These are phyloP conservation scores for Aspergillus ellipticus DNA, from an alignment of 495 filamentous ascomycete genomes.

Conservation along the genomic window DNA sequence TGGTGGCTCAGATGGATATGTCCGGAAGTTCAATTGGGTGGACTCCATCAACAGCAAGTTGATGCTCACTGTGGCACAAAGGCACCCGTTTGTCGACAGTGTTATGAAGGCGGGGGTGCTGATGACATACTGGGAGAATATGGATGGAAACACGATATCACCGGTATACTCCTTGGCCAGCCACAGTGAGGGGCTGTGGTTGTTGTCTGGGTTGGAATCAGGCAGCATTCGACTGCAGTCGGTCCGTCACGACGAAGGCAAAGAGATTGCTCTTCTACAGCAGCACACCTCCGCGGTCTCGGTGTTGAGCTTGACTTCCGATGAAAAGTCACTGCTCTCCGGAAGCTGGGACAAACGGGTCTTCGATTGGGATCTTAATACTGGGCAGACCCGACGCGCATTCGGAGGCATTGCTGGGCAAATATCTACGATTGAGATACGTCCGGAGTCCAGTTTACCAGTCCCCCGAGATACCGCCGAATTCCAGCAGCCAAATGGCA, in stretches of 20 bases:
- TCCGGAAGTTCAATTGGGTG: slow-evolving; percentile 92
- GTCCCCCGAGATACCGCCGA: slow-evolving; percentile 70
- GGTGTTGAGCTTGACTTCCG: slow-evolving; percentile 72
- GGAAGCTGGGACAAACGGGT: slow-evolving; percentile 96
- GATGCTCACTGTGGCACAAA: slow-evolving; percentile 89
- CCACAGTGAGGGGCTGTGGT: slow-evolving; percentile 85
- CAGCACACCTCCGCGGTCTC: slow-evolving; percentile 92
- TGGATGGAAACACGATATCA: slow-evolving; percentile 57
- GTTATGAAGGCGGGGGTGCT: slow-evolving; percentile 91
- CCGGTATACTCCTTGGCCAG: slow-evolving; percentile 93
- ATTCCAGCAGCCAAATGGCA: slow-evolving; percentile 54
- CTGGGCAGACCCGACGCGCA: slow-evolving; percentile 66
- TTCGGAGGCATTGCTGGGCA: slow-evolving; percentile 78
- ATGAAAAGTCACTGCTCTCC: slow-evolving; percentile 84
- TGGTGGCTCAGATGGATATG: slow-evolving; percentile 89
- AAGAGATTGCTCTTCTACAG: slow-evolving; percentile 72
- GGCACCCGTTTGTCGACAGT: slow-evolving; percentile 95
- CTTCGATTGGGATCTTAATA: slow-evolving; percentile 93
- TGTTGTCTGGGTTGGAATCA: slow-evolving; percentile 83
- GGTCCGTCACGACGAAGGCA: slow-evolving; percentile 93
- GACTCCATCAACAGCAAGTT: slow-evolving; percentile 93
- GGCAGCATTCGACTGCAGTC: slow-evolving; percentile 92
- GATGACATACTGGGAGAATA: slow-evolving; percentile 96
- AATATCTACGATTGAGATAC: slow-evolving; percentile 81
- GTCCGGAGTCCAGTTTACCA: slow-evolving; percentile 70